These are phyloP conservation scores for Rachicladosporium sp. DNA, from an alignment of 2,329 filamentous ascomycete species.

Conservation along the genomic window DNA sequence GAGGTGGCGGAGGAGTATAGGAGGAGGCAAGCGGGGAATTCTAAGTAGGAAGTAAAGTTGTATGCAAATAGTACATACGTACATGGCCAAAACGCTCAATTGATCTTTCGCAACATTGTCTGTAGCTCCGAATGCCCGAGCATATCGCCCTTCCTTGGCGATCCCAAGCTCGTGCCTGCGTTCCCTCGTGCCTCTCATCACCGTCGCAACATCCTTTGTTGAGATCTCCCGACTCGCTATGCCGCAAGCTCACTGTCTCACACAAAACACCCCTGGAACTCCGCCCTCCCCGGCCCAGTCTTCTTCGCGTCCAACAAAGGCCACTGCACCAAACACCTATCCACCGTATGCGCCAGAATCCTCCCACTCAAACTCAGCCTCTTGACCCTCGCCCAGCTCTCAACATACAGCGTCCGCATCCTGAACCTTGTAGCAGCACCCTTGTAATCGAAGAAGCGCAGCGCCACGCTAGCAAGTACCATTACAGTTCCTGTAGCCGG, in stretches of 20 bases:
- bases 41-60: too few relatives aligned
- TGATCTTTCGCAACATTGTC: too few relatives aligned
- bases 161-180: too few relatives aligned
- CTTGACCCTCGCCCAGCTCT: constrained; percentile 81
- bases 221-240: too few relatives aligned
- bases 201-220: too few relatives aligned
- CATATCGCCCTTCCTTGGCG: too few relatives aligned
- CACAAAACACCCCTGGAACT: constrained; percentile 5
- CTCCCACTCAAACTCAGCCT: constrained; percentile 75
- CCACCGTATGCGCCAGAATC: constrained; percentile 58
- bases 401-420: constrained; percentile 72
- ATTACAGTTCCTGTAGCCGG: constrained; percentile 79
- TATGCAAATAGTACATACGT: too few relatives aligned
- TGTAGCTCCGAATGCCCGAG: too few relatives aligned
- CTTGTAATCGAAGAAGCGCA: constrained; percentile 39
- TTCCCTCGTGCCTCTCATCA: too few relatives aligned
- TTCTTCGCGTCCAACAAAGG: constrained; percentile 39
- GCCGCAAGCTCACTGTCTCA: background rate
- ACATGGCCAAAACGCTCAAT: too few relatives aligned
- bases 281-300: constrained; percentile 4
- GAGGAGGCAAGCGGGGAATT: background rate
- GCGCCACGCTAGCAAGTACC: constrained; percentile 42
- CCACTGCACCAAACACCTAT: constrained; percentile 77
- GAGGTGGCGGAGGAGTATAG: constrained; percentile 29
- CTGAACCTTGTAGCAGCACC: constrained; percentile 32